Conservation (phyloP, 2,329 filamentous ascomycete genomes). For the Chaetomium sp. region DNA sequence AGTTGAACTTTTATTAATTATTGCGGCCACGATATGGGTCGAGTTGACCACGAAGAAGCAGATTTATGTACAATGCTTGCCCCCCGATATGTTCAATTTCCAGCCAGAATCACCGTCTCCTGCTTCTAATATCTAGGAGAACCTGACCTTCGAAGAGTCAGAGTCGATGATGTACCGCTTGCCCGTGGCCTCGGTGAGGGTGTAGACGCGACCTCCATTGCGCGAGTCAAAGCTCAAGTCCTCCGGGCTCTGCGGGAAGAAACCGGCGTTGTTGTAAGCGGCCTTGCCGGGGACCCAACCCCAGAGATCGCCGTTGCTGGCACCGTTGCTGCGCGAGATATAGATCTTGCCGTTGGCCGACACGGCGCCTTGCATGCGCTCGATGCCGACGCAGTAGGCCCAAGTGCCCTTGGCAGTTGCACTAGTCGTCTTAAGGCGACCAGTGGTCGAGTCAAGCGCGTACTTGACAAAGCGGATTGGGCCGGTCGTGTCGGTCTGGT, state of each 20-base stretch:
- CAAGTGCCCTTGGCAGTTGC: slow-evolving; percentile 23
- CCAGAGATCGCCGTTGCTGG: slow-evolving; percentile 27
- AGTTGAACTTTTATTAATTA: too few species aligned
- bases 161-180: slow-evolving; percentile 11
- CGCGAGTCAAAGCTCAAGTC: slow-evolving; percentile 30
- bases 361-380: slow-evolving; percentile 31
- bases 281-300: slow-evolving; percentile 27
- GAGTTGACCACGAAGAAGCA: too few species aligned
- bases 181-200: slow-evolving; percentile 12
- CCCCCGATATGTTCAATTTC: not conserved
- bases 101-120: not conserved
- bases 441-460: slow-evolving; percentile 26
- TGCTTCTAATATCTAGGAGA: not conserved
- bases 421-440: slow-evolving; percentile 23
- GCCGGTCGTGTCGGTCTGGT: slow-evolving; percentile 21
- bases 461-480: slow-evolving; percentile 29
- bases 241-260: slow-evolving; percentile 28
- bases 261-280: slow-evolving; percentile 19
- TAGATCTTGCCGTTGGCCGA: slow-evolving; percentile 28
- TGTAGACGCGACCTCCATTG: slow-evolving; percentile 15
- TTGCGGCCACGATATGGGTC: too few species aligned
- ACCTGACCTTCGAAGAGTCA: not conserved
- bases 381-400: slow-evolving; percentile 30
- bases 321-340: slow-evolving; percentile 29
- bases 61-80: too few species aligned